Base-by-base conservation (phyloP, 164 flowering plant species). In the Echeveria elegans region DNA sequence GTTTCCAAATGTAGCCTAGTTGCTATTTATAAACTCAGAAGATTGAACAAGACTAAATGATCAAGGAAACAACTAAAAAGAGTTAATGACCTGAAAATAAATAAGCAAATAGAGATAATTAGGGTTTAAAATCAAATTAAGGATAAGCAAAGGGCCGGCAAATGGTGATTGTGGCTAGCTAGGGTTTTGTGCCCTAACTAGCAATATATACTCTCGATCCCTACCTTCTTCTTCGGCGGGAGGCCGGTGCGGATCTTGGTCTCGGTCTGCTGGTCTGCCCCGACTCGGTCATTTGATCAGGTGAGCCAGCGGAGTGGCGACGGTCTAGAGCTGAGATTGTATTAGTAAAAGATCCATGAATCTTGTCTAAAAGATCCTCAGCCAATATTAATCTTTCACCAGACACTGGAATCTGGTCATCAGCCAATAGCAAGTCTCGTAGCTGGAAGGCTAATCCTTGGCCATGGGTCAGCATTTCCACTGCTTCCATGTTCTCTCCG, bases 161-260 rank as follows among this genome's bases (percentile, higher is more conserved):
- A 12, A 15, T 43, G 15, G 16, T 43, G 15, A 14, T 43, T 43
- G 18, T 16, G 50, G 19, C 1, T 6, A 23, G 15, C 29, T 52
- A 52, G 47, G 66, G 47, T 37, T 64, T 50, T 21, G 29, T 19
- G 38, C 8, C n/a, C 8, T n/a, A n/a, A n/a, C n/a, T n/a, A n/a
- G n/a, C n/a, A 0, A 34, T 34, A 34, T 3, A 34, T 34, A 34
- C 15, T 24, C 38, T 61, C n/a, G n/a, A n/a, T n/a, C n/a, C n/a
- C 26, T 60, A 83, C 89, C 86, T 81, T 71, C 84, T 77, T 71
- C 79, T 85, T 79, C 58, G 21, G 58, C 26, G 24, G 29, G 58
- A 52, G 7, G 29, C 28, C 77, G 82, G 58, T 74, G 74, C 14
- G 76, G 70, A 29, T 74, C 78, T 53, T 76, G 80, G 1, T 23